Evolutionary conservation across 2,329 filamentous ascomycete genomes (phyloP), one percentile per base, ranked within the genome.

Genomic region (Aurifilum marmelostoma): DNA sequence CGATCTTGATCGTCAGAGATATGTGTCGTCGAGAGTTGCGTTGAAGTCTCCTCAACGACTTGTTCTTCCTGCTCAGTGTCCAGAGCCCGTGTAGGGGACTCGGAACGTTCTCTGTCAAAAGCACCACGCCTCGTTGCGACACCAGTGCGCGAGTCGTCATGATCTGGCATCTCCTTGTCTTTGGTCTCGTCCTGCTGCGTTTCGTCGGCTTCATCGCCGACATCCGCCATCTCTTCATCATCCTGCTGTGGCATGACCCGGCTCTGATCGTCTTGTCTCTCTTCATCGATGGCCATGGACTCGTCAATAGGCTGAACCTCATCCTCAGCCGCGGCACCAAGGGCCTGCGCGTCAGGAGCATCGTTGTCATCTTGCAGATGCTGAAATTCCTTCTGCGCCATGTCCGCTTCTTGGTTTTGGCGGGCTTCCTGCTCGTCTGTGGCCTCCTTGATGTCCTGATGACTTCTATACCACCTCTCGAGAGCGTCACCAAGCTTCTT

Each of bases 401-500:
- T 91, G 71, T 96, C 90, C n/a, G 89, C 84, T 58, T 82, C 78
- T 56, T 85, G 79, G 50, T 80, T 81, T 73, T 88, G 80, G 41
- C 86, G 83, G 27, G 85, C 79, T 16, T 85, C 82, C 61, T 88
- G 84, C 27, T 85, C 81, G 63, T 87, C 81, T 66, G 88, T 83
- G 1, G 86, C 81, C 69, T 91, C 86, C 76, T 87, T 83, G 74
- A 99, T 98, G 71, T 97, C 91, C 61, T 88, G 88, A 75, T 97
- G 92, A 76, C 94, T 92, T 69, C 92, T 88, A 79, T 98, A 94
- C 93, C 94, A 99, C 74, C 91, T 89, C 78, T 98, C 94, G 41
- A 99, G 84, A 7, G 93, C 91, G 81, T 99, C 94, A 29, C 96
- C 96, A 39, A 99, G 87, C 76, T 97, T 97, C 81, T 96, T 96